These are phyloP conservation scores for Ascochyta fabae DNA, from an alignment of 2,329 filamentous ascomycete species.

Conservation along the genomic window DNA sequence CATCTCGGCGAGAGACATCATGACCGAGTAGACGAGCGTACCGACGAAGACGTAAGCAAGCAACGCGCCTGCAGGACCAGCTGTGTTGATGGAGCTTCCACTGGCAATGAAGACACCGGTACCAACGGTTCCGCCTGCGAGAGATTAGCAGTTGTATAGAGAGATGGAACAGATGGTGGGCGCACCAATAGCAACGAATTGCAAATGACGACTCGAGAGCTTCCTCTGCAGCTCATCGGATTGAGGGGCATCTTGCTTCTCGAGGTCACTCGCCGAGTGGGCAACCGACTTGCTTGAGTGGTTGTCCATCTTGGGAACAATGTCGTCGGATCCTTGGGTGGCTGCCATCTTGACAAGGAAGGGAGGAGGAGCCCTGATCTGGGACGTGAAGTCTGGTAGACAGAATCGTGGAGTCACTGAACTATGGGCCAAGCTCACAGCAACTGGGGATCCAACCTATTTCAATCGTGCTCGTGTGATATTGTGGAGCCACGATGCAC, in stretches of 20 bases:
- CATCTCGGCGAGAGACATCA: slow-evolving; percentile 71
- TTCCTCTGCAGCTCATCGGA: slow-evolving; percentile 44
- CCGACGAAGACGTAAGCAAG: slow-evolving; percentile 63
- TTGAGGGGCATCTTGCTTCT: slow-evolving; percentile 42
- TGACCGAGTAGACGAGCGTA: slow-evolving; percentile 75
- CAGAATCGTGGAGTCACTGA: slow-evolving; percentile 21
- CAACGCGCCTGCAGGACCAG: slow-evolving; percentile 57
- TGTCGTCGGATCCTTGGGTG: slow-evolving; percentile 27
- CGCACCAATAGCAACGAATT: slow-evolving; percentile 50
- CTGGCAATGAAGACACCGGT: slow-evolving; percentile 62
- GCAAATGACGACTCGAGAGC: slow-evolving; percentile 46
- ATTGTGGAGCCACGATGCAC: slow-evolving; percentile 28
- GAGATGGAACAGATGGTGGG: not conserved
- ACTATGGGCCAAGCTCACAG: slow-evolving; percentile 22
- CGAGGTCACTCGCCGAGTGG: slow-evolving; percentile 41
- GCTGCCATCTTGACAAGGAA: slow-evolving; percentile 30
- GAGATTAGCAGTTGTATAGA: slow-evolving; percentile 7
- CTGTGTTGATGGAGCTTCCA: slow-evolving; percentile 55
- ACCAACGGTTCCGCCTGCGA: slow-evolving; percentile 53
- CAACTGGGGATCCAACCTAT: slow-evolving; percentile 27
- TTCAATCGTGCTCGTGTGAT: slow-evolving; percentile 28
- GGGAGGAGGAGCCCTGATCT: slow-evolving; percentile 17
- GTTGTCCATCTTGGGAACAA: slow-evolving; percentile 37
- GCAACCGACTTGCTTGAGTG: slow-evolving; percentile 41
- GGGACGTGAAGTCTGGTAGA: slow-evolving; percentile 20